Conservation (phyloP, 257 asterid species). For the Eustoma russellianum region DNA sequence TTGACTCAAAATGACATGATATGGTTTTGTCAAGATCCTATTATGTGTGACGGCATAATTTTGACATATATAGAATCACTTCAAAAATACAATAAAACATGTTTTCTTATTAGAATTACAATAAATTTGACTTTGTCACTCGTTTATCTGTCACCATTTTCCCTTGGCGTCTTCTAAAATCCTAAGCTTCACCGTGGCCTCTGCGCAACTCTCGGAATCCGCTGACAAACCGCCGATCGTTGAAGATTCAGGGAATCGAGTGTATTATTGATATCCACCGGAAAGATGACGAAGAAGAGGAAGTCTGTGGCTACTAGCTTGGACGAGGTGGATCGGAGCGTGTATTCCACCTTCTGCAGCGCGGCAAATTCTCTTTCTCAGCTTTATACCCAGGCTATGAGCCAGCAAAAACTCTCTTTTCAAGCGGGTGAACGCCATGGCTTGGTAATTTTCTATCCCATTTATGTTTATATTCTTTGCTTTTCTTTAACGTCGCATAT, state of each 20-base stretch:
- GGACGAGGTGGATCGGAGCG: slow-evolving; percentile 95
- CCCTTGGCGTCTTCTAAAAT: too few species aligned
- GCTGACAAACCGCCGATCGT: neutral
- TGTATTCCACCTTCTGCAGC: slow-evolving; percentile 77
- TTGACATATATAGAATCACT: too few species aligned
- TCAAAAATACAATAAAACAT: too few species aligned
- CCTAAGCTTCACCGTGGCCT: too few species aligned
- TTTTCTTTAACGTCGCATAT: neutral
- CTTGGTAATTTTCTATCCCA: slow-evolving; percentile 28
- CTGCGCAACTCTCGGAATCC: neutral
- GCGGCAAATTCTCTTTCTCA: slow-evolving; percentile 90
- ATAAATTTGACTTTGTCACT: too few species aligned
- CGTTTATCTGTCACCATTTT: too few species aligned
- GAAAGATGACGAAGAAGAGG: slow-evolving; percentile 76
- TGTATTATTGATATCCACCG: neutral
- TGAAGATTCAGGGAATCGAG: neutral
- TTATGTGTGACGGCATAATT: too few species aligned
- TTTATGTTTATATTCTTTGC: neutral
- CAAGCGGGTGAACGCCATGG: slow-evolving; percentile 89
- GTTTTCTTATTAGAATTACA: too few species aligned
- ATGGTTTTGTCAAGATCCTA: too few species aligned
- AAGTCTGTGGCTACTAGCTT: slow-evolving; percentile 72
- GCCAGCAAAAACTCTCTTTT: slow-evolving; percentile 78
- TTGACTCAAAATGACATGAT: too few species aligned
- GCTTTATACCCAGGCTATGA: slow-evolving; percentile 86